Base-by-base conservation (phyloP, 1,284 basidiomycete species). In the Cryptococcus depauperatus region DNA sequence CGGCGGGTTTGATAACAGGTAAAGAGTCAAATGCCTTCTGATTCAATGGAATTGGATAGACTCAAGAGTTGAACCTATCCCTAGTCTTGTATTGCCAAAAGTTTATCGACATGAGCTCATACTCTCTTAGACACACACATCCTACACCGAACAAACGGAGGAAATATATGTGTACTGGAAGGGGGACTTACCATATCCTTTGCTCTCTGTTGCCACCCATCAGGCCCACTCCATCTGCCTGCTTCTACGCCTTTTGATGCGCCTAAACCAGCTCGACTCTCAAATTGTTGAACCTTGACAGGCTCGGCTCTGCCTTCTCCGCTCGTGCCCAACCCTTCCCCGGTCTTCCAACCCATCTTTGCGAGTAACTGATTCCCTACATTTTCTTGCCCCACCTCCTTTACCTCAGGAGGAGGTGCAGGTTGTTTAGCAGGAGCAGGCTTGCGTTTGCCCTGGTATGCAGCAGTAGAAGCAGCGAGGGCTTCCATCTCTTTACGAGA, bases 281-380 rank as follows among this genome's bases (percentile, higher is more conserved):
- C 82, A 66, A 90, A 93, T 44, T 92, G 79, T 25, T 85, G 81
- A 8, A 89, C 82, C 47, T 69, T 82, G 78, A 95, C 81, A 2
- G 90, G 90, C 43, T 90, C 87, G 14, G 87, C 81, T 43, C 88
- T 73, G 18, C 90, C 90, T 46, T 86, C 85, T 5, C 82, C 85
- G 44, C 75, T 77, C 5, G 77, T 76, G 1, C 90, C 90, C 33
- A 95, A 71, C 1, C 90, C 90, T n/a, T 78, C 82, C 3, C 90
- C 90, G 59, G 85, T 81, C 50, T 77, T 84, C 90, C 90, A 95
- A 0, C 91, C 90, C 90, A 95, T 93, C 78, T 91, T 89, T 66
- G 88, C 87, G 54, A 95, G 68, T 46, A 95, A 64, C 66, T 89
- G 89, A 65, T 92, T 91, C 10, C 90, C 90, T 8, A 89, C 79